A percentile compares a stretch with the other conserved stretches of the same genome.
phyloP scores from a whole-genome alignment of 2,329 filamentous ascomycete species.

The Ustulina deusta region DNA sequence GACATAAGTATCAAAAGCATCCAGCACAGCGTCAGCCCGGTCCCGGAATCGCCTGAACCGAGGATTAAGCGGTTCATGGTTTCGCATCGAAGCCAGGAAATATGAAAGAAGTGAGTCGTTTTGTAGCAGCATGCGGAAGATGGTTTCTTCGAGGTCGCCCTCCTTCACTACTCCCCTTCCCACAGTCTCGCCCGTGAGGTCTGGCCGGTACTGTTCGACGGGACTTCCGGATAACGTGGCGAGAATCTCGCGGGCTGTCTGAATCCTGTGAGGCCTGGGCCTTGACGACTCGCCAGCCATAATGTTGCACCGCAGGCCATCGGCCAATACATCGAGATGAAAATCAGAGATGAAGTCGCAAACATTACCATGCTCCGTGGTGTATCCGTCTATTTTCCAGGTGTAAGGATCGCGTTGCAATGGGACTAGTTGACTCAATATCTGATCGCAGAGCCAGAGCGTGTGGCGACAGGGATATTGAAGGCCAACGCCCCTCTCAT shows the following conservation, averaged over 20 bases:
- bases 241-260: slow-evolving; percentile 65
- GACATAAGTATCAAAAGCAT: slow-evolving; percentile 55
- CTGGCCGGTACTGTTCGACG: slow-evolving; percentile 60
- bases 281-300: slow-evolving; percentile 50
- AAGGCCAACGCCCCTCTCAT: slow-evolving; percentile 42
- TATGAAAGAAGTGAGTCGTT: slow-evolving; percentile 68
- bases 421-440: slow-evolving; percentile 62
- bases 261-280: slow-evolving; percentile 55
- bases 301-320: slow-evolving; percentile 63
- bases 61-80: slow-evolving; percentile 59
- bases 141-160: slow-evolving; percentile 62
- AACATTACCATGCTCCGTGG: slow-evolving; percentile 61
- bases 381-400: slow-evolving; percentile 58
- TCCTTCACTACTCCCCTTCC: slow-evolving; percentile 56
- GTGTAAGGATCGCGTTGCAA: slow-evolving; percentile 56
- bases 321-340: slow-evolving; percentile 64
- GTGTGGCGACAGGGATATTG: slow-evolving; percentile 60
- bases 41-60: slow-evolving; percentile 62
- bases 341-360: slow-evolving; percentile 63
- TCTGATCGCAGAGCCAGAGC: slow-evolving; percentile 66
- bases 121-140: slow-evolving; percentile 66
- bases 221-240: slow-evolving; percentile 57
- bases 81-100: slow-evolving; percentile 60
- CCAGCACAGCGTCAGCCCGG: slow-evolving; percentile 61
- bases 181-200: slow-evolving; percentile 53